Conservation (phyloP, 495 filamentous ascomycete species). For the Penicillium coprophilum region DNA sequence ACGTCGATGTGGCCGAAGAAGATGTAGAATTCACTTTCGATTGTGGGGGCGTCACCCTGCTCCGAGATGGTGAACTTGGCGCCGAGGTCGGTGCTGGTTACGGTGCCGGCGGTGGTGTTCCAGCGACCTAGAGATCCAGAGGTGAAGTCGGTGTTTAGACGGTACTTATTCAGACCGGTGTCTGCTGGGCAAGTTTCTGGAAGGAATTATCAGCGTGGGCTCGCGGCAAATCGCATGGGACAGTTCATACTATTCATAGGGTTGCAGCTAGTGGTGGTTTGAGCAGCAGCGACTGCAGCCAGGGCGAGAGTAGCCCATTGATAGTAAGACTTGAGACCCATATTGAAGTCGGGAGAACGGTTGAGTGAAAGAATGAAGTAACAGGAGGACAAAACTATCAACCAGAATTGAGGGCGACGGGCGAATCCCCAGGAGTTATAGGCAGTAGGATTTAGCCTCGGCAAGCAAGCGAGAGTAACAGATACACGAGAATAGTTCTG, state of each 20-base stretch:
- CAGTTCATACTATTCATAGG: constrained; percentile 53
- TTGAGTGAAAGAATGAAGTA: neutral
- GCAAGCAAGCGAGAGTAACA: neutral
- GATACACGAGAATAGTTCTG: constrained; percentile 1
- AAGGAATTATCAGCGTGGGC: constrained; percentile 3
- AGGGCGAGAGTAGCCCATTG: constrained; percentile 25
- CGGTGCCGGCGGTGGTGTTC: constrained; percentile 57
- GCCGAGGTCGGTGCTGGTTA: constrained; percentile 52
- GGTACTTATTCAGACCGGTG: constrained; percentile 57
- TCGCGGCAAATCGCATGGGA: too few relatives aligned
- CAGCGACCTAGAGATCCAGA: constrained; percentile 54
- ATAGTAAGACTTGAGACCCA: constrained; percentile 20
- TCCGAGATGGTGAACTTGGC: constrained; percentile 72
- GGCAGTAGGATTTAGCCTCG: neutral
- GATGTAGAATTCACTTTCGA: constrained; percentile 74
- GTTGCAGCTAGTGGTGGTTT: constrained; percentile 72
- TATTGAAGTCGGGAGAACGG: constrained; percentile 4
- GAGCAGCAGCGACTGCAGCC: constrained; percentile 46
- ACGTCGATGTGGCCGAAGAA: constrained; percentile 78
- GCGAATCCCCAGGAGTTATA: constrained; percentile 5
- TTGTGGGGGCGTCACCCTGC: constrained; percentile 70
- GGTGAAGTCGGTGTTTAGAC: constrained; percentile 65
- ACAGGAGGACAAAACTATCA: neutral
- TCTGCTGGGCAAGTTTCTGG: constrained; percentile 58
- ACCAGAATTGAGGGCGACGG: neutral